phyloP scores from a whole-genome alignment of 176 grass and related monocot genomes.

The Thalia dealbata region DNA sequence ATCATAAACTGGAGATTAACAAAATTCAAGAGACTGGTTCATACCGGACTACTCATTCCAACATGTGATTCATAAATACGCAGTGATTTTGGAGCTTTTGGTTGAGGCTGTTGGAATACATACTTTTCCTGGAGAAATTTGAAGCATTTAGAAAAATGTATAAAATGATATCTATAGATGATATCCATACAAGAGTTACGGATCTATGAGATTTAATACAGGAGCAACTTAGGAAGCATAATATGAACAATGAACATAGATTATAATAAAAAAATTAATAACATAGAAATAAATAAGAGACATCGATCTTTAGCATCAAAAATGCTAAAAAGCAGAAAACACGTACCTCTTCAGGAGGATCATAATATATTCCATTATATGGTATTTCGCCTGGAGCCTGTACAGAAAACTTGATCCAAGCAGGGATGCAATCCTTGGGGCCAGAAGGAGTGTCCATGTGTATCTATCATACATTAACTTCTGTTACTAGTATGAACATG shows the following conservation, averaged over 20 bases:
- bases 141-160: slow-evolving; percentile 17
- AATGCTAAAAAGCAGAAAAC: not conserved
- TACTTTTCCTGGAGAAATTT: slow-evolving; percentile 71
- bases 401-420: slow-evolving; percentile 93
- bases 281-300: not conserved
- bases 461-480: slow-evolving; percentile 38
- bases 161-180: not conserved
- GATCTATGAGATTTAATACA: not conserved
- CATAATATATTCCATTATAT: slow-evolving; percentile 94
- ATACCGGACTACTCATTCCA: slow-evolving; percentile 97
- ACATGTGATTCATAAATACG: slow-evolving; percentile 96
- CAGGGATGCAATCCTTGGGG: slow-evolving; percentile 94
- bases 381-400: slow-evolving; percentile 75
- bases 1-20: not conserved
- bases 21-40: not conserved
- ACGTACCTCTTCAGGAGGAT: slow-evolving; percentile 71
- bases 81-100: slow-evolving; percentile 85
- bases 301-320: not conserved
- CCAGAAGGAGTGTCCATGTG: slow-evolving; percentile 93
- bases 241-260: not conserved
- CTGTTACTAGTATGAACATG: not conserved
- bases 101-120: slow-evolving; percentile 78
- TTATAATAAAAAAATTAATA: too few relatives aligned
- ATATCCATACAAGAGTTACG: not conserved
- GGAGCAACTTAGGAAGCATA: not conserved